A percentile compares a stretch with the other conserved stretches of the same genome.
Evolutionary conservation across 192 early-diverging fungal species (phyloP).

Genomic region (Umbelopsis ramanniana): DNA sequence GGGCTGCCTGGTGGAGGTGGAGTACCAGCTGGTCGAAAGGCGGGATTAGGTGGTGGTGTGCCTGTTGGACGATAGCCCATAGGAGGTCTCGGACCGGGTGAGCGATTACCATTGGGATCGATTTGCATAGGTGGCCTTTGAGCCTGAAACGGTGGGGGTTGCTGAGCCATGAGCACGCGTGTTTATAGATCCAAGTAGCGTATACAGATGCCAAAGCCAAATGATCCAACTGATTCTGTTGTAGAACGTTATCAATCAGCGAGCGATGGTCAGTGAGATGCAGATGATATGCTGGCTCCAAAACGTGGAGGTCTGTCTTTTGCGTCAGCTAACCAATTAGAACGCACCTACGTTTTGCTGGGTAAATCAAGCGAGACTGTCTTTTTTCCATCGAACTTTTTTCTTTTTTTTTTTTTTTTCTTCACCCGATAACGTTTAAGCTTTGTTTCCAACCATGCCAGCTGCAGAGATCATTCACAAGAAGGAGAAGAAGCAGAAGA

Average conservation of each 20-base stretch:
- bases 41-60: slow-evolving; percentile 13
- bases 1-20: slow-evolving; percentile 26
- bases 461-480: slow-evolving; percentile 9
- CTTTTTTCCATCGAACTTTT: not conserved
- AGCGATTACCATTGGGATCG: slow-evolving; percentile 25
- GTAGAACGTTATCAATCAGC: not conserved
- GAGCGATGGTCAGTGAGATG: not conserved
- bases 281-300: slow-evolving; percentile 3
- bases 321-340: slow-evolving; percentile 8
- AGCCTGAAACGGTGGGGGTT: slow-evolving; percentile 21
- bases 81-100: slow-evolving; percentile 8
- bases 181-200: not conserved
- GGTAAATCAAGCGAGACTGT: not conserved
- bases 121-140: slow-evolving; percentile 23
- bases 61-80: not conserved
- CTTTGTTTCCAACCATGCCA: slow-evolving; percentile 3
- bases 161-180: slow-evolving; percentile 21
- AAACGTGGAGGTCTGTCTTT: slow-evolving; percentile 18
- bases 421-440: slow-evolving; percentile 5
- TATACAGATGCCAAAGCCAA: not conserved
- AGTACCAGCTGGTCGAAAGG: slow-evolving; percentile 20
- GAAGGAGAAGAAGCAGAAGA: slow-evolving; percentile 34
- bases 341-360: not conserved
- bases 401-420: slow-evolving; percentile 32
- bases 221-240: not conserved